These are phyloP conservation scores for Hypholoma sublateritium DNA, from an alignment of 768 basidiomycete genomes.

Conservation along the genomic window DNA sequence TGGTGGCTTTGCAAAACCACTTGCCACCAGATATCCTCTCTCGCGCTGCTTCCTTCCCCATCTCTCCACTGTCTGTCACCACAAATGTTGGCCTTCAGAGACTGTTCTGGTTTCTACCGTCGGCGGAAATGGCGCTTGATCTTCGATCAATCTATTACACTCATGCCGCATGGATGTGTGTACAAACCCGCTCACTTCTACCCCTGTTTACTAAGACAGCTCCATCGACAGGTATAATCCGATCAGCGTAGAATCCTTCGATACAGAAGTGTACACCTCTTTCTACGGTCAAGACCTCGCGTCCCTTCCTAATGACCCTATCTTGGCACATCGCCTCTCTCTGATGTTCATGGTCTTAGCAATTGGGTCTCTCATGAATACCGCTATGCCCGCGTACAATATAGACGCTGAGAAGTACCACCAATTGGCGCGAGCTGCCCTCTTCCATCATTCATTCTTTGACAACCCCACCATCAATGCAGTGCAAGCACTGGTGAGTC, in stretches of 20 bases:
- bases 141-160: conserved; percentile 61
- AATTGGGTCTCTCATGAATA: conserved; percentile 64
- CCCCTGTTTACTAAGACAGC: neutral
- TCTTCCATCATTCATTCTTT: conserved; percentile 64
- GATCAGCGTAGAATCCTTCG: conserved; percentile 57
- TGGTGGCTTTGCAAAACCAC: conserved; percentile 49
- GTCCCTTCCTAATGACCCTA: conserved; percentile 48
- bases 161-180: conserved; percentile 70
- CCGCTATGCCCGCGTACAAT: conserved; percentile 53
- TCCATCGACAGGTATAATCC: conserved; percentile 58
- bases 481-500: conserved; percentile 63
- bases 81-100: conserved; percentile 51
- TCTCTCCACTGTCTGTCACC: conserved; percentile 41
- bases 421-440: conserved; percentile 61
- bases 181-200: conserved; percentile 9
- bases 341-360: conserved; percentile 68
- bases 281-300: conserved; percentile 51
- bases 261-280: conserved; percentile 55
- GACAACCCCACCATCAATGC: conserved; percentile 69
- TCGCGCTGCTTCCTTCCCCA: conserved; percentile 66
- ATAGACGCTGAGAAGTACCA: conserved; percentile 72
- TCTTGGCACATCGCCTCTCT: conserved; percentile 59
- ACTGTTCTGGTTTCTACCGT: conserved; percentile 72
- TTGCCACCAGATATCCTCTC: conserved; percentile 64
- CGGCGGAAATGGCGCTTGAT: conserved; percentile 56